These are phyloP conservation scores for Xylaria palmicola DNA, from an alignment of 495 filamentous ascomycete genomes.

Conservation along the genomic window DNA sequence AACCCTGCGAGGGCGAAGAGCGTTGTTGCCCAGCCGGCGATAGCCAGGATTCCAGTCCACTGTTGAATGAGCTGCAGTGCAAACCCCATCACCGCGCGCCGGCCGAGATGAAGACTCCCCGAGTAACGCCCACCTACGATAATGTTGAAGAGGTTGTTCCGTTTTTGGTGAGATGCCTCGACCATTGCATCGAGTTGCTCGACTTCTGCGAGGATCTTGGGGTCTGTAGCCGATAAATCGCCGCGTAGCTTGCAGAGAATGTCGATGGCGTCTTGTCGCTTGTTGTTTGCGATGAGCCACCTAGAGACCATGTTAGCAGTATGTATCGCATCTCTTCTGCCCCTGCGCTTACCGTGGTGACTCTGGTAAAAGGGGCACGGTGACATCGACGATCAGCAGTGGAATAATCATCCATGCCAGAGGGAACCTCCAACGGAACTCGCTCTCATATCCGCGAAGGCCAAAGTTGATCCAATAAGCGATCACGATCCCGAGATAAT, in stretches of 20 bases:
- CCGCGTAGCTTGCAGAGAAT: conserved; percentile 26
- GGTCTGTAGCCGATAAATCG: conserved; percentile 8
- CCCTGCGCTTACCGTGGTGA: conserved; percentile 39
- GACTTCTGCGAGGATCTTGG: conserved; percentile 14
- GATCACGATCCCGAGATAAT: conserved; percentile 58
- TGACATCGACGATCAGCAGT: conserved; percentile 46
- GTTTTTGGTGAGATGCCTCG: conserved; percentile 21
- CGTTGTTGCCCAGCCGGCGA: conserved; percentile 29
- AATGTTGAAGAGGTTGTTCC: conserved; percentile 22
- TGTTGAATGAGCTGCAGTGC: conserved; percentile 34
- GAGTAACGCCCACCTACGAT: conserved; percentile 14
- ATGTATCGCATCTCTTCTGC: not conserved
- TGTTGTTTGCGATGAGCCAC: conserved; percentile 34
- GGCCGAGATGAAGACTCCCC: conserved; percentile 31
- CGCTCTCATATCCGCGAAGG: conserved; percentile 51
- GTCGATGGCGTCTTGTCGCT: conserved; percentile 29
- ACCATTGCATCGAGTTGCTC: conserved; percentile 24
- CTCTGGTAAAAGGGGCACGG: conserved; percentile 50
- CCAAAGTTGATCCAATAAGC: conserved; percentile 65
- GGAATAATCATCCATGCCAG: conserved; percentile 57
- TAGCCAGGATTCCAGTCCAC: conserved; percentile 33
- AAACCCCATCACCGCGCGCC: conserved; percentile 26
- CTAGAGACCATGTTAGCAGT: conserved; percentile 14
- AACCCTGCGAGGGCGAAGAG: conserved; percentile 22
- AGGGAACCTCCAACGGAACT: conserved; percentile 55